Evolutionary conservation across 2,329 filamentous ascomycete species (phyloP), one percentile per base, ranked within the genome.

Genomic region (Phialemonium atrogriseum): DNA sequence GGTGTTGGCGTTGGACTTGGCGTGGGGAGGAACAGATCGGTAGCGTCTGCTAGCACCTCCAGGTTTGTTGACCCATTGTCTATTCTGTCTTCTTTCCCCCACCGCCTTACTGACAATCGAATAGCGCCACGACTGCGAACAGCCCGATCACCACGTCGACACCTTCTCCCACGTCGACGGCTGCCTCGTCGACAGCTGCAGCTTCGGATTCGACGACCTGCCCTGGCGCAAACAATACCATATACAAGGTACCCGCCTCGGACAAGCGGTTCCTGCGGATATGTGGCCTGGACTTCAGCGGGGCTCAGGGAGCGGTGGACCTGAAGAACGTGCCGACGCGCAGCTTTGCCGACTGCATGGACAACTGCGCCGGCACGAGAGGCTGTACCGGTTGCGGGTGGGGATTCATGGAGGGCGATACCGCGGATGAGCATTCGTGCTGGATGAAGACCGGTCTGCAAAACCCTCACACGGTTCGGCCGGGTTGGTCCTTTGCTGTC

Each of bases 211-310:
- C 50, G 17, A 46, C 52, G 3, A 51, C 55, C 27, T 68, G 64
- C 32, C 64, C 64, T 0, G 51, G 49, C 1, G 52, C 57, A 10
- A 66, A 66, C 43, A 58, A 60, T 32, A 67, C 64, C 2, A 42
- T 53, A n/a, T 68, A 62, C 41, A 32, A 47, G 15, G 60, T 64
- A 1, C 55, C 60, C 1, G 52, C 54, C 7, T 60, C 59, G 4
- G 43, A 54, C 7, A 60, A 57, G 38, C 45, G 36, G 7, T 70
- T 69, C 49, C 40, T 59, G 14, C 62, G 60, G 6, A 32, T 61
- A 12, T 69, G 65, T 44, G 64, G 62, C 18, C 43, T 66, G 33
- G 65, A 70, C 46, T 66, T 62, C 43, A 55, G 48, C 37, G 54
- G 56, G n/a, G 37, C 35, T 2, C 44, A 39, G 12, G 45, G 46